Evolutionary conservation across 441 rosid genomes (phyloP), one percentile per base, ranked within the genome.

Genomic region (Mallotus japonicus): DNA sequence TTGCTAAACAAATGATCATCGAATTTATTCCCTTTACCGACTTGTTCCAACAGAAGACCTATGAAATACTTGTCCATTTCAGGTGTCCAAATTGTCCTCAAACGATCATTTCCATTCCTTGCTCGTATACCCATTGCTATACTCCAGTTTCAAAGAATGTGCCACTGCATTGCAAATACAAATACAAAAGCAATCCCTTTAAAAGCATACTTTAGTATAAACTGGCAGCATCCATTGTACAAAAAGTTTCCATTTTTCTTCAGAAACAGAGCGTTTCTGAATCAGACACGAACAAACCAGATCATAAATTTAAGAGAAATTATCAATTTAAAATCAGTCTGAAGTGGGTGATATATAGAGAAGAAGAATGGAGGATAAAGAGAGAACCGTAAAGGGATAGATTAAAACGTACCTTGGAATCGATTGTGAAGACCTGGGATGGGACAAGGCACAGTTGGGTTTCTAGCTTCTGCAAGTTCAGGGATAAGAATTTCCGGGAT

Each of bases 21-120:
- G 51, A 88, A 82, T 75, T 79, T 85, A 62, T 90, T 90, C 65
- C 96, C 96, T 76, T 83, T 85, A 74, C 76, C 80, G 49, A 86
- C 89, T 76, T 93, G 92, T 56, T 93, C 95, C 58, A 90, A 53
- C 87, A 88, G 83, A 0, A 90, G 86, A 42, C 86, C 87, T 6
- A 93, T 88, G 84, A 93, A 91, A 79, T 78, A 90, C 16, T 85
- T 67, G 73, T 93, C 95, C 97, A 90, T 93, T 77, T 90, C 97
- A 40, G 89, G 92, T 0, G 96, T 90, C 97, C 98, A 93, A 70
- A 89, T 83, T 7, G 97, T 93, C 84, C 97, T 87, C 55, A 85
- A 67, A 16, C 92, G 85, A 72, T 85, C 90, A 28, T 75, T 74
- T 0, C 84, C 71, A 54, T 71, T 81, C 55, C 79, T 81, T 10